phyloP scores from a whole-genome alignment of 441 rosid genomes.

The Codiaeum variegatum region DNA sequence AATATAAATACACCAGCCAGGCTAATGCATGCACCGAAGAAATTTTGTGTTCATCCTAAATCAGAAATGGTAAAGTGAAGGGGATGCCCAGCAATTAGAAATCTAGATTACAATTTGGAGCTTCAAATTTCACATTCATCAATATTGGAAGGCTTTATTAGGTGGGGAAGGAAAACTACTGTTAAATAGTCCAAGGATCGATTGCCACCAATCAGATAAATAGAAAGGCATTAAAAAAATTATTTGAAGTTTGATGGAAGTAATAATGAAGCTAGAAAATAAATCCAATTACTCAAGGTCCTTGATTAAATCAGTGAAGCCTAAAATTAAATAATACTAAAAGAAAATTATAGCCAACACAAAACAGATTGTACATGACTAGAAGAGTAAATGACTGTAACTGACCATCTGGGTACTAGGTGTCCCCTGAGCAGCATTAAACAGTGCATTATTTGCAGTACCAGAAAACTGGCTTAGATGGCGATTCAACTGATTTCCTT shows the following conservation, averaged over 20 bases:
- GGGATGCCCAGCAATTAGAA: not conserved
- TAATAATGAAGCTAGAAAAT: not conserved
- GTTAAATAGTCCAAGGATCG: not conserved
- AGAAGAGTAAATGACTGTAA: conserved; percentile 25
- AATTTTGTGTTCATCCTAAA: not conserved
- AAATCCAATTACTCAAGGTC: not conserved
- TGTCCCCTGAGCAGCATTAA: conserved; percentile 87
- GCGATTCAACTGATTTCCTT: conserved; percentile 72
- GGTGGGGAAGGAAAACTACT: not conserved
- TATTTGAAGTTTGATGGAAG: not conserved
- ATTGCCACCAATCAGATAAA: not conserved
- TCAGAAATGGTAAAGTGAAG: not conserved
- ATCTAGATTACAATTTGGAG: not conserved
- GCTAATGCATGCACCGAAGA: not conserved
- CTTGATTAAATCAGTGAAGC: not conserved
- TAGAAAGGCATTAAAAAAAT: not conserved
- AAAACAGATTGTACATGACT: conserved; percentile 3
- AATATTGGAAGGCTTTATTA: not conserved
- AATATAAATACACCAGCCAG: not conserved
- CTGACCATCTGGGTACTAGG: conserved; percentile 82
- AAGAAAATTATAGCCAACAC: not conserved
- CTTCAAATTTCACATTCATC: not conserved
- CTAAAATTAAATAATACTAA: not conserved
- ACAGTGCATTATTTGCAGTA: conserved; percentile 71
- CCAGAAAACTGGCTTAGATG: conserved; percentile 79